Evolutionary conservation across 345 rosid species (phyloP), one percentile per base, ranked within the genome.

Genomic region (Citrus sinensis): DNA sequence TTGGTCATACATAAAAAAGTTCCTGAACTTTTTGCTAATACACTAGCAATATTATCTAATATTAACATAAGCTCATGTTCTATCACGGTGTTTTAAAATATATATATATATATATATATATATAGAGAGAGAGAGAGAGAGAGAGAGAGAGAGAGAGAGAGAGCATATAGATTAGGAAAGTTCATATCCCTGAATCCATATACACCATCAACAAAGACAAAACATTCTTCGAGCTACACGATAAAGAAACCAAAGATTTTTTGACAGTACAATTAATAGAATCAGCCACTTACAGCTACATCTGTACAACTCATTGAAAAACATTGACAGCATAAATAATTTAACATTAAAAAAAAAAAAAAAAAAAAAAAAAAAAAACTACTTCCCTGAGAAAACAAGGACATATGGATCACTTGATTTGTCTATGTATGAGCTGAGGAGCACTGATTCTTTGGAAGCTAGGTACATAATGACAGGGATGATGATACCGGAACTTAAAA

Each of bases 201-300:
- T 55, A 6, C 51, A 30, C 7, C 39, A 35, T 46, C 51, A 66
- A 24, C 30, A 42, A 2, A 25, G 19, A 4, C 2, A 0, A 25
- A 35, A 1, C 56, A 39, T 19, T 49, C 61, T 75, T 49, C 7
- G 8, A 39, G 61, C n/a, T 49, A 32, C 46, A 51, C 0, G 4
- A 7, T 25, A 46, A 42, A 49, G 51, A 35, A 9, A 58, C 24
- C 19, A 67, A 76, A 67, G 27, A 58, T 68, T 7, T 30, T 19
- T 29, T 55, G 42, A 0, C 17, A 11, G 29, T 56, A 10, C 13
- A 37, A 67, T 67, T 2, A 35, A 11, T 27, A 7, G 54, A 56
- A 55, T 55, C 46, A 37, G 14, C 60, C 74, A 56, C 74, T 68
- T 67, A 58, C 27, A 68, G 20, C 80, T 56, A 61, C 80, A 77